A percentile compares a stretch with the other conserved stretches of the same genome.
Evolutionary conservation across 371 early-diverging fungal species (phyloP).

Genomic region (Saksenaea oblongispora): DNA sequence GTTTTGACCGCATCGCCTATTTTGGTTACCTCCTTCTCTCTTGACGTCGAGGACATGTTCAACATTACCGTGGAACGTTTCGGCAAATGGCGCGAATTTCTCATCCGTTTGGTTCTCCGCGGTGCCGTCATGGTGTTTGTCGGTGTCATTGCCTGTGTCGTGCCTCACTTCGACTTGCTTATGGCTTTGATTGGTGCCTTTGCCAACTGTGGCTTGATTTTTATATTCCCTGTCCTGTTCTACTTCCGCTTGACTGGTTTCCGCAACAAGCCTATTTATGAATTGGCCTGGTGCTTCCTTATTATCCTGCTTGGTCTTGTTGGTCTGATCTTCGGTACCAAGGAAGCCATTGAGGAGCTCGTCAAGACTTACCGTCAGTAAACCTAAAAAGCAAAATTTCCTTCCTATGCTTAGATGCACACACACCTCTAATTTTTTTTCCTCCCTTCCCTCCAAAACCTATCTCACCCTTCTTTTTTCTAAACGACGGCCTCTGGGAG

Average conservation of each 20-base stretch:
- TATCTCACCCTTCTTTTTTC: neutral
- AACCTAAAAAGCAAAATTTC: too few species aligned
- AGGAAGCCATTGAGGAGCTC: conserved; percentile 63
- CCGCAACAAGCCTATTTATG: conserved; percentile 45
- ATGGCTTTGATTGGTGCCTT: conserved; percentile 86
- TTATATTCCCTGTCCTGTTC: conserved; percentile 74
- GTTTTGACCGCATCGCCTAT: conserved; percentile 81
- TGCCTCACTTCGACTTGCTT: conserved; percentile 76
- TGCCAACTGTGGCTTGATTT: conserved; percentile 72
- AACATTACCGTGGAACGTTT: conserved; percentile 50
- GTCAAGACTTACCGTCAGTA: conserved; percentile 11
- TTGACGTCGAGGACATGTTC: conserved; percentile 60
- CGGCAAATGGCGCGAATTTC: conserved; percentile 49
- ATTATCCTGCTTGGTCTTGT: conserved; percentile 31
- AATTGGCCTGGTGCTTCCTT: conserved; percentile 60
- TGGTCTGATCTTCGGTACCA: conserved; percentile 78
- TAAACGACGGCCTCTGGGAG: neutral
- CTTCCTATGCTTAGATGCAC: too few species aligned
- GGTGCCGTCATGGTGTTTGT: conserved; percentile 46
- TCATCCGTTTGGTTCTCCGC: conserved; percentile 57
- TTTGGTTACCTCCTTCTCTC: conserved; percentile 72
- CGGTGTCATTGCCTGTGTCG: conserved; percentile 61
- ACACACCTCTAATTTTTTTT: too few species aligned
- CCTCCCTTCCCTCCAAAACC: neutral
- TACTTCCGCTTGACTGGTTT: conserved; percentile 67